phyloP scores from a whole-genome alignment of 495 filamentous ascomycete species.

The Lasiosphaeria miniovina region DNA sequence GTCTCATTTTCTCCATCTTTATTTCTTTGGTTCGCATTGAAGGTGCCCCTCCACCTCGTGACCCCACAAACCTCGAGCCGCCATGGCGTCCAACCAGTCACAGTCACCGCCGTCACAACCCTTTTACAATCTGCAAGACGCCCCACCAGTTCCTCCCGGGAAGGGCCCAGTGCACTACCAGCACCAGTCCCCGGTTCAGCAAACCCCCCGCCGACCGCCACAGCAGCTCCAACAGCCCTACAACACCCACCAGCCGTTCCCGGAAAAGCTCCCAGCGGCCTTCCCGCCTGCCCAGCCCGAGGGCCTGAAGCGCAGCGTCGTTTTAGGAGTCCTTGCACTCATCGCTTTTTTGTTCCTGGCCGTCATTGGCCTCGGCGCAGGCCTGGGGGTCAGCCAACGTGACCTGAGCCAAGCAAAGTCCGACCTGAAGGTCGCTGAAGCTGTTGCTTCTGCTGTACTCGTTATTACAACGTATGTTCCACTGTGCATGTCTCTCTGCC shows the following conservation, averaged over 20 bases:
- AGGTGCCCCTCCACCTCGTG: too few relatives aligned
- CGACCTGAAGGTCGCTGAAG: constrained; percentile 16
- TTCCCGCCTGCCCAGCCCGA: constrained; percentile 9
- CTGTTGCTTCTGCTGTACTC: constrained; percentile 10
- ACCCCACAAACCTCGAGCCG: neutral
- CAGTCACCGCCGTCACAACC: neutral
- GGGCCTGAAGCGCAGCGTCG: constrained; percentile 23
- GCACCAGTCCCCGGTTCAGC: neutral
- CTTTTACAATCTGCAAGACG: neutral
- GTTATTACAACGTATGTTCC: neutral
- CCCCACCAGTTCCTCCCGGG: neutral
- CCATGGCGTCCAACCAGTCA: neutral
- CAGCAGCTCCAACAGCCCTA: neutral
- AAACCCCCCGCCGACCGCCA: too few relatives aligned
- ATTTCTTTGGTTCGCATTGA: too few relatives aligned
- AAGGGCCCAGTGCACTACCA: neutral
- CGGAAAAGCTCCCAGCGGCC: neutral
- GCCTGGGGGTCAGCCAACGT: constrained; percentile 29
- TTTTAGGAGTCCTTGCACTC: constrained; percentile 8
- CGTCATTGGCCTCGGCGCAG: constrained; percentile 29
- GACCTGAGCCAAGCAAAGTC: constrained; percentile 17
- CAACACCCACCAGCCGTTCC: neutral
- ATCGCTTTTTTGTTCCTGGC: constrained; percentile 13
- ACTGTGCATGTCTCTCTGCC: too few relatives aligned
- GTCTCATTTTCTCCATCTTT: too few relatives aligned